These are phyloP conservation scores for Camptophora hylomeconis DNA, from an alignment of 2,329 filamentous ascomycete genomes.

Conservation along the genomic window DNA sequence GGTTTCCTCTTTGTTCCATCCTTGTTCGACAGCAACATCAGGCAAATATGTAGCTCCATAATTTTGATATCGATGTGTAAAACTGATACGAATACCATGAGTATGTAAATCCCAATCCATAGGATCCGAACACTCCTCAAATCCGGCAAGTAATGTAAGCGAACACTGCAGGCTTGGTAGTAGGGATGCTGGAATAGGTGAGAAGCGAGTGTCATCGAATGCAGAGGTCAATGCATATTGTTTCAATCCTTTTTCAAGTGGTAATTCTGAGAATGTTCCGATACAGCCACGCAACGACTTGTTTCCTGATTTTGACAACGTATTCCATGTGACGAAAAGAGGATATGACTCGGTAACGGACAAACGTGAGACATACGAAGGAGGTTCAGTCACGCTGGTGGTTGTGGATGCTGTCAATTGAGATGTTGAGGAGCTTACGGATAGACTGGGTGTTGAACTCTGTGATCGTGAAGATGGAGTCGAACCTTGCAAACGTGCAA, in stretches of 20 bases:
- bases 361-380: slow-evolving; percentile 24
- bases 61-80: slow-evolving; percentile 49
- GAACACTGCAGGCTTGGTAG: slow-evolving; percentile 37
- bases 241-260: slow-evolving; percentile 58
- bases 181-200: slow-evolving; percentile 41
- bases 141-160: slow-evolving; percentile 75
- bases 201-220: slow-evolving; percentile 51
- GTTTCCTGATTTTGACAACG: slow-evolving; percentile 44
- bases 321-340: slow-evolving; percentile 94
- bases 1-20: slow-evolving; percentile 89
- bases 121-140: slow-evolving; percentile 59
- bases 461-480: slow-evolving; percentile 25
- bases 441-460: slow-evolving; percentile 28
- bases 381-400: slow-evolving; percentile 29
- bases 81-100: slow-evolving; percentile 79
- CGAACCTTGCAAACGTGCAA: slow-evolving; percentile 24
- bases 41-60: slow-evolving; percentile 86
- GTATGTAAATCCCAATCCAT: slow-evolving; percentile 78
- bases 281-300: slow-evolving; percentile 82
- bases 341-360: slow-evolving; percentile 43
- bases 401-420: slow-evolving; percentile 30
- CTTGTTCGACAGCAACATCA: slow-evolving; percentile 82
- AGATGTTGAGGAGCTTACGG: slow-evolving; percentile 35
- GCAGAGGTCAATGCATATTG: slow-evolving; percentile 75
- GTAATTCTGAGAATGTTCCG: slow-evolving; percentile 75